phyloP scores from a whole-genome alignment of 2,329 filamentous ascomycete genomes.

The Cladosporium sp. region DNA sequence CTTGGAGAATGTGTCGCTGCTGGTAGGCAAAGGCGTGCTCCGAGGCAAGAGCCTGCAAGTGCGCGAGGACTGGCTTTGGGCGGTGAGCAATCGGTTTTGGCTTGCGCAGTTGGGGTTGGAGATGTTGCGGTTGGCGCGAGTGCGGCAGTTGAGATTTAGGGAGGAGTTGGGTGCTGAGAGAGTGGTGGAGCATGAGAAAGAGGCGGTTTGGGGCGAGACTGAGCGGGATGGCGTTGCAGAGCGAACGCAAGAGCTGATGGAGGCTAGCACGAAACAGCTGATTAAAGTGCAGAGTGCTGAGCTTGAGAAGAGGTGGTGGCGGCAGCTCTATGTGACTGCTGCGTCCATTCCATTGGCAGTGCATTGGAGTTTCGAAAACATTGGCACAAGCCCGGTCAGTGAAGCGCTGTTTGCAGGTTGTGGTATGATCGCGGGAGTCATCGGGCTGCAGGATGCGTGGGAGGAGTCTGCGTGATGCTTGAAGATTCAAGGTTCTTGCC shows the following conservation, averaged over 20 bases:
- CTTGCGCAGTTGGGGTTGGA: conserved; percentile 75
- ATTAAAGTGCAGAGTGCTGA: conserved; percentile 30
- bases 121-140: conserved; percentile 61
- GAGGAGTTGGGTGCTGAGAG: conserved; percentile 37
- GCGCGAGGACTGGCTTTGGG: conserved; percentile 62
- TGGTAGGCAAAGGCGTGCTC: conserved; percentile 72
- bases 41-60: conserved; percentile 35
- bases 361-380: conserved; percentile 76
- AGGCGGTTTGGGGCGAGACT: conserved; percentile 44
- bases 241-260: conserved; percentile 6
- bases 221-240: conserved; percentile 7
- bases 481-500: neutral
- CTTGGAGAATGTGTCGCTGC: conserved; percentile 80
- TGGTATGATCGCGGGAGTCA: conserved; percentile 47
- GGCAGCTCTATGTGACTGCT: conserved; percentile 67
- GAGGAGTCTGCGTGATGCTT: conserved; percentile 36
- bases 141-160: conserved; percentile 46
- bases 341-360: conserved; percentile 81
- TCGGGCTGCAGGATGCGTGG: conserved; percentile 51
- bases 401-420: conserved; percentile 52
- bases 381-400: conserved; percentile 58
- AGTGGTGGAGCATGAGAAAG: conserved; percentile 46
- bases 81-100: conserved; percentile 81
- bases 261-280: neutral
- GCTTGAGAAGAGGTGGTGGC: conserved; percentile 58